Evolutionary conservation across 2,329 filamentous ascomycete genomes (phyloP), one percentile per base, ranked within the genome.

Genomic region (Phyllosticta citriasiana): DNA sequence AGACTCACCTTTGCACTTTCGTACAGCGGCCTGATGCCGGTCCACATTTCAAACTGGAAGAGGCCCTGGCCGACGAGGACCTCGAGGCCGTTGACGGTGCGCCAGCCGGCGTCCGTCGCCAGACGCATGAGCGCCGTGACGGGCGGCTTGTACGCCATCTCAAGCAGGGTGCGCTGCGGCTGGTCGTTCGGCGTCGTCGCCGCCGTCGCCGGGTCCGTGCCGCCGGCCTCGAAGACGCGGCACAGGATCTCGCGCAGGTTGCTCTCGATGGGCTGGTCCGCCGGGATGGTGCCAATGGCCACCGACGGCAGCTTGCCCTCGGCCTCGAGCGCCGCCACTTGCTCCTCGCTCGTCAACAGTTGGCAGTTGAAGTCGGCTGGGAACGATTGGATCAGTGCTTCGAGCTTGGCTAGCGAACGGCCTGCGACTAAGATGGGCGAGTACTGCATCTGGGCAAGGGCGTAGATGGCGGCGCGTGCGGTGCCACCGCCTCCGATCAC

Each of bases 141-240:
- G 0, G 83, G 79, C 22, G 94, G 94, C 74, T 93, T 95, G 75
- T 99, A 99, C 1, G 94, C 93, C 92, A 99, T 96, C 74, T 99
- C 94, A 3, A 97, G 77, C 63, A 97, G 76, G 12, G 94, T 75
- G 5, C 74, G 74, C 57, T 75, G 74, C 16, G 60, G 61, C 61
- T 62, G 65, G 57, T 71, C 65, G 69, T 71, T 67, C 60, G 68
- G 63, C 67, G 71, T 63, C 69, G 74, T 63, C 69, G 74, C 62
- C 77, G 76, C n/a, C 85, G 70, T 35, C 85, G 68, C 16, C 79
- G 74, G 4, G 71, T 60, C 55, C 33, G 30, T 57, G 24, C 64
- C 57, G 61, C 64, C 8, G 50, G 69, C 71, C 25, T 73, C 70
- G 64, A 86, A 83, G 62, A 86, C 72, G 3, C 73, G 68, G 65